Conservation (phyloP, 306 rosid genomes). For the Hippophae gyantsensis region DNA sequence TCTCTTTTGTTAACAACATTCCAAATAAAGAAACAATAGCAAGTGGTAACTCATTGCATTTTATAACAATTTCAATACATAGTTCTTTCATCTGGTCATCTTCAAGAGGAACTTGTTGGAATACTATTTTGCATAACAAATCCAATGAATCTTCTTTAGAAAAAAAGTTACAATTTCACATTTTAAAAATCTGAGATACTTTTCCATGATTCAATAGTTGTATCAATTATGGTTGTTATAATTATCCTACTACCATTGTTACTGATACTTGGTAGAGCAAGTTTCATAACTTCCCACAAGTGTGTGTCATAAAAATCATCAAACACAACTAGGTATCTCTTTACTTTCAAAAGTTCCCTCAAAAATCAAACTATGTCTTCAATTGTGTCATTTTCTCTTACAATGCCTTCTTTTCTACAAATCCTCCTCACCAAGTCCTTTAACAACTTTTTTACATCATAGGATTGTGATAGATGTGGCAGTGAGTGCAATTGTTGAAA, state of each 20-base stretch:
- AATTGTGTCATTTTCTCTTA: not conserved
- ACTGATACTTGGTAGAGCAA: slow-evolving; percentile 1
- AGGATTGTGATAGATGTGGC: not conserved
- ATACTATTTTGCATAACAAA: slow-evolving; percentile 8
- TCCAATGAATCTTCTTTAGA: slow-evolving; percentile 4
- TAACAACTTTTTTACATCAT: not conserved
- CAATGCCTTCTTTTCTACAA: not conserved
- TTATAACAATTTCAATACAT: not conserved
- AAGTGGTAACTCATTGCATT: slow-evolving; percentile 13
- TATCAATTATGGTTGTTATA: not conserved
- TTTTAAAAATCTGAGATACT: slow-evolving; percentile 1
- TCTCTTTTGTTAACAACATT: slow-evolving; percentile 6
- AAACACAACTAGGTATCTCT: slow-evolving; percentile 15
- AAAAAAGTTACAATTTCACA: slow-evolving; percentile 3
- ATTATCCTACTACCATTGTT: not conserved
- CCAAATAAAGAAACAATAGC: slow-evolving; percentile 13
- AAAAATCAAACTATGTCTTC: not conserved
- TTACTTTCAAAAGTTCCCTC: slow-evolving; percentile 3
- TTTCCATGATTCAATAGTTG: slow-evolving; percentile 2
- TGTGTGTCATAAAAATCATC: slow-evolving; percentile 17
- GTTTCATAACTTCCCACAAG: slow-evolving; percentile 6
- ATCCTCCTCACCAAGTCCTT: not conserved
- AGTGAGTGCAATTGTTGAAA: not conserved
- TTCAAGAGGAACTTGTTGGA: not conserved
- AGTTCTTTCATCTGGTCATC: slow-evolving; percentile 1